Base-by-base conservation (phyloP, 768 basidiomycete genomes). In the Grammothele lineata region DNA sequence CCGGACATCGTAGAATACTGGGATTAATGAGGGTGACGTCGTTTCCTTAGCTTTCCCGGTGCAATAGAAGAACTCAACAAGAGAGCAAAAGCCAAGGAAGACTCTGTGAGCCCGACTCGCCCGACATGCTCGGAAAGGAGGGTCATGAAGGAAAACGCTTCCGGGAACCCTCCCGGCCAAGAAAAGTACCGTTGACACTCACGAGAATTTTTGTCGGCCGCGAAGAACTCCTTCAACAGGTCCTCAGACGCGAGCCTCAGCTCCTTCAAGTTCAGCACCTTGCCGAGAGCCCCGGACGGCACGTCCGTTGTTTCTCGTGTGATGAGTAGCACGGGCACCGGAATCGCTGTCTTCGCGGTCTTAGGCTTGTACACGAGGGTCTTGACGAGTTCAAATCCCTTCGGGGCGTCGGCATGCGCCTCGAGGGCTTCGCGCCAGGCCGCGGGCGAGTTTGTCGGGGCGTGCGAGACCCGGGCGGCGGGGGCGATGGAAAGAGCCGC, bases 291-390 rank as follows among this genome's bases (percentile, higher is more conserved):
- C 3, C 72, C 76, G 2, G 90, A 86, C 63, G 77, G 83, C 7
- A 86, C 87, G 59, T 93, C 87, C n/a, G 89, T 89, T 22, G 77
- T 74, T 60, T 95, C 92, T 58, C 81, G 74, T 9, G 90, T 89
- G 64, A 97, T 77, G 49, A 94, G 84, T 54, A 97, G 76, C 48
- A 97, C 82, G 7, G 92, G 93, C 43, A 91, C 76, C 1, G 91
- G 82, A 24, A 77, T 80, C 6, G 87, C 89, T 0, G 80, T 77
- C 66, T 96, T 96, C n/a, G 92, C 86, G 2, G 92, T 92, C 68
- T 94, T 94, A 25, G 93, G 93, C 64, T 97, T 97, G 83, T 91
- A 95, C 46, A 95, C 85, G 56, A 94, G 83, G 39, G 87, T 88
- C 66, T 92, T 93, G 63, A 87, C 76, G 57, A 90, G 74, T 63